A percentile compares a stretch with the other conserved stretches of the same genome.
phyloP scores from a whole-genome alignment of 2,329 filamentous ascomycete genomes.

The Monilinia vaccinii-corymbosi region DNA sequence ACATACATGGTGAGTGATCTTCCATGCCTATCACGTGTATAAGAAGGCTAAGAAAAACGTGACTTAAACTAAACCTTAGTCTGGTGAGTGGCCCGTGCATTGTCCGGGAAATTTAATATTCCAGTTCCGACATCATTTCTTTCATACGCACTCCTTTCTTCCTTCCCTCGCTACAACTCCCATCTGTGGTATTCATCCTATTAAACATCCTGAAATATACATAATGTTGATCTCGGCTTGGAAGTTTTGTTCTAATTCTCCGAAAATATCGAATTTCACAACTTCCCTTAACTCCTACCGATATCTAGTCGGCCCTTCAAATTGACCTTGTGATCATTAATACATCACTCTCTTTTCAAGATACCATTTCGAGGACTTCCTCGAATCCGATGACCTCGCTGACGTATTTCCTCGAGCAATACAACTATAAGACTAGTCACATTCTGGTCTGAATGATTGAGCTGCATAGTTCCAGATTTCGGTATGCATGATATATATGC shows the following conservation, averaged over 20 bases:
- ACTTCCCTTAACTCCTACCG: neutral
- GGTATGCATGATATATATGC: neutral
- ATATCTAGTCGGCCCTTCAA: neutral
- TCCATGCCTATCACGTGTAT: too few species aligned
- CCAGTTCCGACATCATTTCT: neutral
- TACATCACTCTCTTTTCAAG: neutral
- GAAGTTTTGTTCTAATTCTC: neutral
- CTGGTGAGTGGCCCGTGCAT: neutral
- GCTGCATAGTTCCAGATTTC: neutral
- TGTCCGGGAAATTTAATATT: neutral
- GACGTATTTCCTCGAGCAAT: neutral
- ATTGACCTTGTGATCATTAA: constrained; percentile 3
- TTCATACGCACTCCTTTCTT: neutral
- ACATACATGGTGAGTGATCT: too few species aligned
- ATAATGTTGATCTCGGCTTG: too few species aligned
- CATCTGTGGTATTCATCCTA: neutral
- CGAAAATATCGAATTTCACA: neutral
- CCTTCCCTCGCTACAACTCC: neutral
- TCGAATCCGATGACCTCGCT: neutral
- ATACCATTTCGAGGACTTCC: neutral
- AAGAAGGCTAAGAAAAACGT: neutral
- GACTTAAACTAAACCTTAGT: neutral
- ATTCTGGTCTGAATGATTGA: neutral
- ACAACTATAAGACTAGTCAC: neutral
- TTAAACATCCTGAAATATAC: neutral